Base-by-base conservation (phyloP, 116 monocot species). In the Cymodocea nodosa region DNA sequence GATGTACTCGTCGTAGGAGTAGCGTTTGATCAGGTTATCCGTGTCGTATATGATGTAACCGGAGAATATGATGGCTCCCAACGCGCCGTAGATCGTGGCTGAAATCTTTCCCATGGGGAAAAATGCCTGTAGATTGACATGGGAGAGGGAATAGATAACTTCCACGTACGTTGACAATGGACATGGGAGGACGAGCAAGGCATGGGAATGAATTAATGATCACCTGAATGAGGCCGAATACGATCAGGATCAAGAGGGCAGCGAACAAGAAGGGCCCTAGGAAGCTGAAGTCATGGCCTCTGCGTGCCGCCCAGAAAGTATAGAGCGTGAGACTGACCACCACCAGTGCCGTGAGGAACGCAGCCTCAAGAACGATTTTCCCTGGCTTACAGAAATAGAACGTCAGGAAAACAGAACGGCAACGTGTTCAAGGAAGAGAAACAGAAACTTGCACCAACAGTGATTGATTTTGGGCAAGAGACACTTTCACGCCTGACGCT, bases 231-330 rank as follows among this genome's bases (percentile, higher is more conserved):
- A 86, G 65, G 2, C 72, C 75, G 36, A 86, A 90, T 17, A 86
- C 40, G 15, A 90, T 19, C 49, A 90, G 56, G 19, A 90, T 65
- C 55, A 90, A 67, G 16, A 86, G 20, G 1, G 79, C 79, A 30
- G 78, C 37, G 39, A 84, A 83, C 25, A 90, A 49, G 68, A 90
- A 84, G 9, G 86, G 90, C 6, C 81, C 90, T 10, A 90, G 75
- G 73, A 90, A 86, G 60, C 23, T 79, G 71, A 90, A 90, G 60
- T 90, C 86, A 19, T 79, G 67, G 2, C 90, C 90, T 40, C 81
- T 78, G 40, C 67, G 69, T 5, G 86, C 83, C 8, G 90, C 90
- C 86, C 86, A 90, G 71, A 90, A 90, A 3, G 90, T 90, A 75
- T 81, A 90, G 10, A 79, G 61, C 2, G 90, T 90, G 51, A 90